Percentiles rank a stretch among this genome's conserved stretches.
phyloP scores from a whole-genome alignment of 257 asterid genomes.

The Nicotiana undulata region DNA sequence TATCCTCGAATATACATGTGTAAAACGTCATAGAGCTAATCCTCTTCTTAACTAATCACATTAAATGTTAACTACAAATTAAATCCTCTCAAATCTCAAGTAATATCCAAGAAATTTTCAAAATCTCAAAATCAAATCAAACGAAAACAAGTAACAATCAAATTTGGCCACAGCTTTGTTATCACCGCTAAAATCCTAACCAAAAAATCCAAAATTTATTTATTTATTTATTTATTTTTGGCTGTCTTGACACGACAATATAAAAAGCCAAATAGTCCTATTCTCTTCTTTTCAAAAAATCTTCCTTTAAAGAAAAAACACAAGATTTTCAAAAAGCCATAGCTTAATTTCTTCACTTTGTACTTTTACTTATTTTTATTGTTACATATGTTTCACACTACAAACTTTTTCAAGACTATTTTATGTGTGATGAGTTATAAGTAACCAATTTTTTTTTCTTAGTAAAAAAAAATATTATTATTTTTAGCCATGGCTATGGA shows the following conservation, averaged over 20 bases:
- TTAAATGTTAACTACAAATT: background rate
- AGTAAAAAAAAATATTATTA: background rate
- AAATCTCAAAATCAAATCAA: background rate
- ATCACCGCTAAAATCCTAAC: conserved; percentile 10
- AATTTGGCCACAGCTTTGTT: conserved; percentile 3
- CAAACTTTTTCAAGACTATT: background rate
- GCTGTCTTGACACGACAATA: background rate
- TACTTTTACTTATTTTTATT: background rate
- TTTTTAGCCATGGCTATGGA: conserved; percentile 5
- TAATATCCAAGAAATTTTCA: background rate
- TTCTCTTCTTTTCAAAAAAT: conserved; percentile 11
- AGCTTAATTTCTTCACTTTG: background rate
- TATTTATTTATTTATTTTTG: no score
- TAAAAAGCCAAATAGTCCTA: conserved; percentile 10
- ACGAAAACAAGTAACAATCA: background rate
- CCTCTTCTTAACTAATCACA: background rate
- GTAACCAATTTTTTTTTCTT: background rate
- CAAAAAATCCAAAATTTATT: conserved; percentile 19
- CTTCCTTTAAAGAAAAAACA: conserved; percentile 3
- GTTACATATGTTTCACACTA: background rate
- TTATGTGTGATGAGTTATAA: background rate
- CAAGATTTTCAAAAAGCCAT: conserved; percentile 11
- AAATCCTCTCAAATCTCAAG: background rate
- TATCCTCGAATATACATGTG: conserved; percentile 19
- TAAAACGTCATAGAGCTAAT: background rate